phyloP scores from a whole-genome alignment of 1,139 yeast genomes.

The Trichomonascaceae sp. region DNA sequence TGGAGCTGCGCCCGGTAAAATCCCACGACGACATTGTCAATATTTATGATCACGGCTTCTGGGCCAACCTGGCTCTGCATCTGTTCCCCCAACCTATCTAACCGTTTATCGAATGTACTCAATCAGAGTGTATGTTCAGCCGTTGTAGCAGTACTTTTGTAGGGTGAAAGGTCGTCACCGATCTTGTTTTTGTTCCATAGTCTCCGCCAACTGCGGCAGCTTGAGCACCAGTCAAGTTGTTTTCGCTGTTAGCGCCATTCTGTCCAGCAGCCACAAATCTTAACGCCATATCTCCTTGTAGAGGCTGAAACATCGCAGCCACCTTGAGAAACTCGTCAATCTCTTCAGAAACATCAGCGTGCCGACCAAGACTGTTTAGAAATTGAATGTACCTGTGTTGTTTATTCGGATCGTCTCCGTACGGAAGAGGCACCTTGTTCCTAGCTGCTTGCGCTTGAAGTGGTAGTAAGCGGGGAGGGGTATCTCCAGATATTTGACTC shows the following conservation, averaged over 20 bases:
- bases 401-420: slow-evolving; percentile 8
- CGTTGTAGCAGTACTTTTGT: neutral
- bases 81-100: slow-evolving; percentile 14
- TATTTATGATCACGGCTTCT: slow-evolving; percentile 56
- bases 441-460: too few relatives aligned
- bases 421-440: too few relatives aligned
- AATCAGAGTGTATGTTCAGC: neutral
- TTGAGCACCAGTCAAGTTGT: neutral
- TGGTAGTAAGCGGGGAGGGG: too few relatives aligned
- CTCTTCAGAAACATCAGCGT: slow-evolving; percentile 5
- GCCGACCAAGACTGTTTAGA: slow-evolving; percentile 3
- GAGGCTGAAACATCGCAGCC: slow-evolving; percentile 19
- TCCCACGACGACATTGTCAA: slow-evolving; percentile 42
- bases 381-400: slow-evolving; percentile 8
- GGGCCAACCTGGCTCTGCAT: slow-evolving; percentile 33
- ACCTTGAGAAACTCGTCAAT: slow-evolving; percentile 17
- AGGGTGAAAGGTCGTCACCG: neutral
- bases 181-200: neutral
- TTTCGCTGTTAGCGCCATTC: slow-evolving; percentile 2
- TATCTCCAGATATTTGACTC: too few relatives aligned
- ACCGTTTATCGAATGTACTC: neutral
- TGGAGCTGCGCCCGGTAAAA: slow-evolving; percentile 22
- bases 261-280: slow-evolving; percentile 11
- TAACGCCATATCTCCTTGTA: slow-evolving; percentile 17
- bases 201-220: neutral